Evolutionary conservation across 805 yeast genomes (phyloP).

Genomic region (Saccharomycopsis javanensis): DNA sequence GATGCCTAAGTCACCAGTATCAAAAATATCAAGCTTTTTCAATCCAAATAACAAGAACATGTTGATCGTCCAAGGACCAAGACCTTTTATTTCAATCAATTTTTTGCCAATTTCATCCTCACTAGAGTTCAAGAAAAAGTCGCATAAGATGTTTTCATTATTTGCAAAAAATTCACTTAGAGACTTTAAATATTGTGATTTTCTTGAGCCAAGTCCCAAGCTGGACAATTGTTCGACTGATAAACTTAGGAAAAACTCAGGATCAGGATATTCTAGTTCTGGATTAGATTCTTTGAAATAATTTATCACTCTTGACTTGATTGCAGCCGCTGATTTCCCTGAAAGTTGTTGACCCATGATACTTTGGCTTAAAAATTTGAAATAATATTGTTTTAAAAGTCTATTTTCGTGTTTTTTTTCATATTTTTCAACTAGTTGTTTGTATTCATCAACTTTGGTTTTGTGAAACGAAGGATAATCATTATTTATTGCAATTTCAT

Average conservation of each 20-base stretch:
- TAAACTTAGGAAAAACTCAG: conserved; percentile 35
- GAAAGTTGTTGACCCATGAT: conserved; percentile 68
- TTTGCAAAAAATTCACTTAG: conserved; percentile 42
- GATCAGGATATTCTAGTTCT: conserved; percentile 36
- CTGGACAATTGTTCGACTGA: conserved; percentile 41
- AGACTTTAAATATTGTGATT: conserved; percentile 51
- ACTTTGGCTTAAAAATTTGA: conserved; percentile 34
- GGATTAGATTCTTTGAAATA: neutral
- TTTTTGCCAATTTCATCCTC: conserved; percentile 40
- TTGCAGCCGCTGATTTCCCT: conserved; percentile 71
- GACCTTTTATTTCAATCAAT: conserved; percentile 51
- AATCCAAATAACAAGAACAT: conserved; percentile 76
- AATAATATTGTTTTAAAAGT: conserved; percentile 27
- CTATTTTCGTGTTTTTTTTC: conserved; percentile 5
- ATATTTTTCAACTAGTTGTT: conserved; percentile 6
- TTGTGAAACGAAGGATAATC: conserved; percentile 26
- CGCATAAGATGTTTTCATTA: conserved; percentile 26
- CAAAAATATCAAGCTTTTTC: conserved; percentile 58
- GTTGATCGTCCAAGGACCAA: conserved; percentile 81
- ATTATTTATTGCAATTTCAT: conserved; percentile 21
- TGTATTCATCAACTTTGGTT: neutral
- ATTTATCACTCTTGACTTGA: conserved; percentile 36
- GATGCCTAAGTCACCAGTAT: conserved; percentile 73
- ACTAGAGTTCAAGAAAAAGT: conserved; percentile 30
- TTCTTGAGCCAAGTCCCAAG: conserved; percentile 62